Base-by-base conservation (phyloP, 805 yeast species). In the Candida saitoana region DNA sequence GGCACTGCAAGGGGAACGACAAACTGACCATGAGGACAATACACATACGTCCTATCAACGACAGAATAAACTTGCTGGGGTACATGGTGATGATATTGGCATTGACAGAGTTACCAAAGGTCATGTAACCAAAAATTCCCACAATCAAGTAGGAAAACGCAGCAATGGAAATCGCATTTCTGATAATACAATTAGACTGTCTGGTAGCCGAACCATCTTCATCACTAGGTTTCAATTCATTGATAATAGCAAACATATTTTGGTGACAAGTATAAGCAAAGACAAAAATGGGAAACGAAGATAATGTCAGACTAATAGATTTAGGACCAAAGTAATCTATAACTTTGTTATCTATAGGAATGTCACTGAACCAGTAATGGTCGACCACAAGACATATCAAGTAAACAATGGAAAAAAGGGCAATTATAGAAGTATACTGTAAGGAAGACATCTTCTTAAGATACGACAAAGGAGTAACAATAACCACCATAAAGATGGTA, bases 241-340 rank as follows among this genome's bases (percentile, higher is more conserved):
- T 81, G 53, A 82, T 76, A 40, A 86, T 83, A 7, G 88, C 80
- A 57, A 82, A 84, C 71, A 85, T 78, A 60, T 84, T 86, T 65
- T 86, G 91, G 45, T 84, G 84, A 39, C 93, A 88, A 1, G 91
- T 84, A 60, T 76, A 86, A 1, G 95, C 93, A 61, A 86, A 82
- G 11, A 86, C 82, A 29, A 85, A 75, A 42, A 86, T 82, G 18
- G 87, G 84, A 52, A 86, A 81, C 5, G 88, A 79, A 18, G 84
- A 73, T 44, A 83, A 63, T 5, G 59, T 74, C 49, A 36, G 61
- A 56, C 52, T 59, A 50, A 61, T 43, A 4, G 57, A 62, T 19
- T 67, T 69, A 34, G 75, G 76, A 37, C 77, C 77, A 38, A 67
- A 52, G 48, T 53, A 56, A 34, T 52, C 57, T 12, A 63, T 46